Evolutionary conservation across 768 basidiomycete species (phyloP).

Genomic region (Lentinula detonsa): DNA sequence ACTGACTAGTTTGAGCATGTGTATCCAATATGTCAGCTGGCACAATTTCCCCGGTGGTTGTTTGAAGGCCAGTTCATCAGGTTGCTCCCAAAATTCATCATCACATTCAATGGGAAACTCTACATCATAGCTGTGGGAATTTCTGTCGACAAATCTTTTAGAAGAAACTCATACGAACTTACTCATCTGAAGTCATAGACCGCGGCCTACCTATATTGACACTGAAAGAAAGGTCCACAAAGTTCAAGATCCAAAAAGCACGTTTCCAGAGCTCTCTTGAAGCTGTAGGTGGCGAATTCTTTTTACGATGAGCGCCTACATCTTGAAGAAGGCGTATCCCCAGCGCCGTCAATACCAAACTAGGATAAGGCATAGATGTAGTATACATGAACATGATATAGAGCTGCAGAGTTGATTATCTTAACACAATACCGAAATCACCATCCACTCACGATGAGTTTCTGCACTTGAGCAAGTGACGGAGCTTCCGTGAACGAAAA

Average conservation of each 20-base stretch:
- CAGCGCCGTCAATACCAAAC: constrained; percentile 30
- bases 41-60: constrained; percentile 39
- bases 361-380: constrained; percentile 17
- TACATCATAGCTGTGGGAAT: constrained; percentile 29
- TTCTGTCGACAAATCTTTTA: constrained; percentile 2
- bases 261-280: constrained; percentile 51
- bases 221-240: constrained; percentile 18
- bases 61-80: constrained; percentile 30
- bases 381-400: constrained; percentile 27
- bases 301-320: constrained; percentile 27
- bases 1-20: constrained; percentile 38
- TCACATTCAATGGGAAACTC: constrained; percentile 49
- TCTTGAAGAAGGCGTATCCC: constrained; percentile 38
- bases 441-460: constrained; percentile 19
- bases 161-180: constrained; percentile 12
- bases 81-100: constrained; percentile 45
- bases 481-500: constrained; percentile 25
- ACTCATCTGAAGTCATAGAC: constrained; percentile 45
- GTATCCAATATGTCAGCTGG: constrained; percentile 30
- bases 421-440: constrained; percentile 10
- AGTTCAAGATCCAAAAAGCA: constrained; percentile 26
- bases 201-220: constrained; percentile 39
- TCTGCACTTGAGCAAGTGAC: constrained; percentile 33
- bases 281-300: constrained; percentile 8
- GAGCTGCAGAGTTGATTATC: constrained; percentile 16